These are phyloP conservation scores for Epichloe coenophiala DNA, from an alignment of 2,329 filamentous ascomycete species.

Conservation along the genomic window DNA sequence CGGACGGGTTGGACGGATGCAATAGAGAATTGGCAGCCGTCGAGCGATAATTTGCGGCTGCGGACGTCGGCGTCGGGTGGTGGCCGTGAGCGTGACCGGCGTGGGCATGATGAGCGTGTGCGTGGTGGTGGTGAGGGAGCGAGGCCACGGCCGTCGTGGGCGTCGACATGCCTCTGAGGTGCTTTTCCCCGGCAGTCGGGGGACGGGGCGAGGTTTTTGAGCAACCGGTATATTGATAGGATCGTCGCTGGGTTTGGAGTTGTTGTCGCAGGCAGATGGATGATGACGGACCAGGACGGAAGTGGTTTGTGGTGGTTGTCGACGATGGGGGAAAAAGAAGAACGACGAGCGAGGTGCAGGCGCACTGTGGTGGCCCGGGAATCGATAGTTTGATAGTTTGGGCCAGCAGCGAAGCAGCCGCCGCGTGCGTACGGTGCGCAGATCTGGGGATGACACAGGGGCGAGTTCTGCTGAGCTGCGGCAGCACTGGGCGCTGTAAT, in stretches of 20 bases:
- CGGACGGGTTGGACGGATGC: conserved; percentile 7
- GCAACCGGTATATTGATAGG: neutral
- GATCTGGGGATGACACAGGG: no score
- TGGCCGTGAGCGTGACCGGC: neutral
- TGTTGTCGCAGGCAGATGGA: neutral
- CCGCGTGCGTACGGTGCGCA: no score
- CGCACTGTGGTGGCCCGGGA: no score
- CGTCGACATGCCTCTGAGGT: conserved; percentile 51
- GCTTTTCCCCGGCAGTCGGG: conserved; percentile 3
- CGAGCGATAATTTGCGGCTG: conserved; percentile 15
- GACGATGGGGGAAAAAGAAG: neutral
- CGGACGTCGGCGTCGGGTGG: neutral
- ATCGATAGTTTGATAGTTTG: no score
- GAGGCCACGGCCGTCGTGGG: conserved; percentile 65
- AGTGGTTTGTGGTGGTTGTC: neutral
- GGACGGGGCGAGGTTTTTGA: neutral
- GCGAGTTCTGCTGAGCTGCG: no score
- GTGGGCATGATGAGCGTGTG: conserved; percentile 6
- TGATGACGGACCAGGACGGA: neutral
- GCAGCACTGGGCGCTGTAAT: no score
- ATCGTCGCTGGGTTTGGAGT: neutral
- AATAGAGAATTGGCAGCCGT: conserved; percentile 14
- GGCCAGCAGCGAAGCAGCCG: no score
- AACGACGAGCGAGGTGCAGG: neutral
- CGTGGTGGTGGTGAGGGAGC: conserved; percentile 47